Base-by-base conservation (phyloP, 2,329 filamentous ascomycete genomes). In the Tolypocladium capitatum region DNA sequence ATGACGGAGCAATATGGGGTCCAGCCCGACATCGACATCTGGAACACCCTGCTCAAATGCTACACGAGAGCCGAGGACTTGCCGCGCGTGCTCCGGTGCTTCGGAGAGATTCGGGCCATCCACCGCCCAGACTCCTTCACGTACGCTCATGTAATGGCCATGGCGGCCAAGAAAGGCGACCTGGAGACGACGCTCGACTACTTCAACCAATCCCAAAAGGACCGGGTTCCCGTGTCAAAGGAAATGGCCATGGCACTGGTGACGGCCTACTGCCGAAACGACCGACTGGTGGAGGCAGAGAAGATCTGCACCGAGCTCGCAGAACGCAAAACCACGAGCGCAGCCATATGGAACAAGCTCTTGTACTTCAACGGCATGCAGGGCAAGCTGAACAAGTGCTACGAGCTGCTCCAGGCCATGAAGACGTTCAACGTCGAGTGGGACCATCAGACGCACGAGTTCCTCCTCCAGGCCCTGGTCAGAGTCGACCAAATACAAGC, bases 41-140 rank as follows among this genome's bases (percentile, higher is more conserved):
- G 84, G 83, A 94, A 94, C 58, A 80, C 82, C 21, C 64, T 95
- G 28, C 70, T 97, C 42, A 79, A 83, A 56, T 82, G 84, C 3
- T 77, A 89, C 63, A 73, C 74, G 18, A 80, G 79, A 54, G 75
- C 76, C 1, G 73, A 78, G 43, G 80, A 92, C 58, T 74, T 86
- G 40, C 70, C 78, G n/a, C 76, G 78, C 6, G 83, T 82, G 13
- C 67, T 86, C 48, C 60, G 69, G 7, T 72, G 74, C 44, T 89
- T 94, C 56, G 72, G 80, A 18, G 65, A 73, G 10, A 73, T 92
- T 52, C 71, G 55, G 56, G 61, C 51, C 57, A 67, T 51, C 31
- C 56, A 78, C 4, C 57, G 63, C 21, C 82, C 85, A 0, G 77
- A 86, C 60, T 58, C 67, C 1, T 73, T 78, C 55, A 85, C 82